Percentiles rank a stretch among this genome's conserved stretches.
Conservation (phyloP, 2,329 filamentous ascomycete genomes). For the Aureobasidium sp. region DNA sequence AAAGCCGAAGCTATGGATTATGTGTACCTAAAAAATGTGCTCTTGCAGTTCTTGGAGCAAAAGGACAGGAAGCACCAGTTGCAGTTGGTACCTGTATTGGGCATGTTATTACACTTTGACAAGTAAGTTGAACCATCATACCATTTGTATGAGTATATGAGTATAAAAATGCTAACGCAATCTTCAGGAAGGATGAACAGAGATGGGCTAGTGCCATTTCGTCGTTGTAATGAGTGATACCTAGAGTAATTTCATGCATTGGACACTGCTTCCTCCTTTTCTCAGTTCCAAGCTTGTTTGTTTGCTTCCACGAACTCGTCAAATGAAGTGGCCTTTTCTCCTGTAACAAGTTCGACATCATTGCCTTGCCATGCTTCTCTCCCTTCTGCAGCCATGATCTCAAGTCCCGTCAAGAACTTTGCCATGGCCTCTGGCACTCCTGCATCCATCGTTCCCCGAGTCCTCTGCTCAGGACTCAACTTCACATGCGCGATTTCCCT, state of each 20-base stretch:
- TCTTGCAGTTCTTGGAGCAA: slow-evolving; percentile 84
- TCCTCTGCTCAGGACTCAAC: not conserved
- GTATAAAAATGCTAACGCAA: slow-evolving; percentile 20
- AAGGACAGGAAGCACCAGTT: slow-evolving; percentile 80
- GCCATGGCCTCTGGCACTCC: not conserved
- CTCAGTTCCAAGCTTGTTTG: not conserved
- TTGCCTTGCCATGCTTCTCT: not conserved
- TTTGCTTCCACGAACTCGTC: not conserved
- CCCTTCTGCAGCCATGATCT: not conserved
- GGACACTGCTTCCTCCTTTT: too few species aligned
- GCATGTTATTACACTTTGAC: slow-evolving; percentile 80
- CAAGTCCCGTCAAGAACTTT: not conserved
- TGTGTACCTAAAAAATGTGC: slow-evolving; percentile 81
- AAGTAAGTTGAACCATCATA: slow-evolving; percentile 56
- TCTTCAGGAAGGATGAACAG: slow-evolving; percentile 75
- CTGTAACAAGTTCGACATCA: not conserved
- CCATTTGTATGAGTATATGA: not conserved
- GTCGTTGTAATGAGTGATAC: slow-evolving; percentile 40
- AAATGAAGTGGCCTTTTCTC: not conserved
- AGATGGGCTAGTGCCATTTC: slow-evolving; percentile 85
- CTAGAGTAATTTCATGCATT: too few species aligned
- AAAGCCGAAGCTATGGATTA: slow-evolving; percentile 48
- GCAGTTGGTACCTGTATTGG: slow-evolving; percentile 81
- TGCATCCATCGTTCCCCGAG: not conserved
- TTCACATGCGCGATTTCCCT: not conserved